Percentiles rank a stretch among this genome's conserved stretches.
phyloP scores from a whole-genome alignment of 2,329 filamentous ascomycete species.

The Fusarium xyrophilum region DNA sequence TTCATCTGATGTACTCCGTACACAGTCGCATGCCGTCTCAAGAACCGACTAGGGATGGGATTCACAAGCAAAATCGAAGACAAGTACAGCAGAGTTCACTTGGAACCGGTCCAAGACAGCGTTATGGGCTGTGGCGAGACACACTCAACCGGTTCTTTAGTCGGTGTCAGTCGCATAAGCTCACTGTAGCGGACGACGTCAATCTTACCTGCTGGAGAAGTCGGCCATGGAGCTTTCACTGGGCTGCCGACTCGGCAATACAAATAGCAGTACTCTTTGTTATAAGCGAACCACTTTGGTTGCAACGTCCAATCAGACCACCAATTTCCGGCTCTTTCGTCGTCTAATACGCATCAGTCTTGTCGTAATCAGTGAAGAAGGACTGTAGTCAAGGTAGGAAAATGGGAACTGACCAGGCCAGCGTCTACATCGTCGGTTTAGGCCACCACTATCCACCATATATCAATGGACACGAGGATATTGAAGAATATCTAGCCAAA shows the following conservation, averaged over 20 bases:
- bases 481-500: not conserved
- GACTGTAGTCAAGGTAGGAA: not conserved
- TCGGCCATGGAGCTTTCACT: not conserved
- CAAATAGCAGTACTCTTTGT: not conserved
- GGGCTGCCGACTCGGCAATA: not conserved
- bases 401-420: conserved; percentile 1
- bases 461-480: not conserved
- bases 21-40: not conserved
- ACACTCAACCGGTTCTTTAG: conserved; percentile 1
- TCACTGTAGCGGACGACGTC: not conserved
- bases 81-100: not conserved
- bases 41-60: conserved; percentile 1
- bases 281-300: not conserved
- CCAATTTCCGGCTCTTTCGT: not conserved
- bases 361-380: not conserved
- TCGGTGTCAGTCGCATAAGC: conserved; percentile 3
- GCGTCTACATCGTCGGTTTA: conserved; percentile 3
- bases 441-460: conserved; percentile 3
- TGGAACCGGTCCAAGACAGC: not conserved
- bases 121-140: not conserved
- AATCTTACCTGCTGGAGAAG: not conserved
- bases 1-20: too few relatives aligned
- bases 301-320: not conserved
- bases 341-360: not conserved
- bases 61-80: not conserved